These are phyloP conservation scores for Taiozyma sp. DNA, from an alignment of 1,139 yeast genomes.

Conservation along the genomic window DNA sequence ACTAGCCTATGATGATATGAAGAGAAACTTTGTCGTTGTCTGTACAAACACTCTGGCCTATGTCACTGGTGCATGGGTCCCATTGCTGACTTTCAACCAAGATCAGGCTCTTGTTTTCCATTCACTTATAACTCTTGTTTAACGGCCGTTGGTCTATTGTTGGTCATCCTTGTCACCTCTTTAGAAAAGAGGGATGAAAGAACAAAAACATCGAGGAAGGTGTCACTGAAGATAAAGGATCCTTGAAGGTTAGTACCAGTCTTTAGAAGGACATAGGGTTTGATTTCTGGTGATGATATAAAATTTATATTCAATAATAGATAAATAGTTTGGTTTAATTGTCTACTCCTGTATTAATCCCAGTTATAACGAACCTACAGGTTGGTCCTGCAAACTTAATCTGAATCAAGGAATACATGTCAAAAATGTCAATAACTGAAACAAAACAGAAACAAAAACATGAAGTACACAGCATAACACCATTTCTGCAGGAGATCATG, in stretches of 20 bases:
- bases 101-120: conserved; percentile 40
- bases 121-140: conserved; percentile 45
- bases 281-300: neutral
- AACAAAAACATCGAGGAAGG: neutral
- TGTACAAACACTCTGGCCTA: conserved; percentile 17
- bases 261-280: neutral
- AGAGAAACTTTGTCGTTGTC: conserved; percentile 20
- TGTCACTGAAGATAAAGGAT: neutral
- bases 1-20: conserved; percentile 26
- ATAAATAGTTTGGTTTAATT: neutral
- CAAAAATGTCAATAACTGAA: too few relatives aligned
- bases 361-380: too few relatives aligned
- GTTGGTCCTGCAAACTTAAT: too few relatives aligned
- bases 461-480: too few relatives aligned
- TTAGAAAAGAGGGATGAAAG: neutral
- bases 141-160: conserved; percentile 8
- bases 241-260: neutral
- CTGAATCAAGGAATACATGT: too few relatives aligned
- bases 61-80: conserved; percentile 26
- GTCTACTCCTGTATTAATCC: too few relatives aligned
- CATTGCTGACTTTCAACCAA: conserved; percentile 43
- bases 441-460: too few relatives aligned
- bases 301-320: too few relatives aligned
- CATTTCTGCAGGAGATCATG: too few relatives aligned
- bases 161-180: conserved; percentile 1